phyloP scores from a whole-genome alignment of 805 yeast species.

The Tanozyma kutaoensis region DNA sequence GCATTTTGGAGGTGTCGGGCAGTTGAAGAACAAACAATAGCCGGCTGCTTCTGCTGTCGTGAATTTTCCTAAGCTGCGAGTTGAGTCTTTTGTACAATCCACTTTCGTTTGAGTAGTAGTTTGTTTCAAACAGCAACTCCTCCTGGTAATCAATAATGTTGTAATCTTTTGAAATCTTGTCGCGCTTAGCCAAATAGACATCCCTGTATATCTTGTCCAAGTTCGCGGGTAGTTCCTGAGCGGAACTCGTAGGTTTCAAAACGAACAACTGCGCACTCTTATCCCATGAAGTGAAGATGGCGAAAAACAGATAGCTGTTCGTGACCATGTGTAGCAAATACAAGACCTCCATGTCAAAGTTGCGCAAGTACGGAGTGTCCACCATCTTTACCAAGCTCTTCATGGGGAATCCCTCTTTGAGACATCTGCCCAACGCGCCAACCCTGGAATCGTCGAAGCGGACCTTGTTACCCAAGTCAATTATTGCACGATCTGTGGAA shows the following conservation, averaged over 20 bases:
- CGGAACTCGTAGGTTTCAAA: slow-evolving; percentile 54
- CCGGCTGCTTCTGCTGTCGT: slow-evolving; percentile 49
- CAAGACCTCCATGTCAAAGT: slow-evolving; percentile 42
- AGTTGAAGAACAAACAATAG: slow-evolving; percentile 65
- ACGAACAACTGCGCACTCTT: slow-evolving; percentile 36
- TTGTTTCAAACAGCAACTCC: slow-evolving; percentile 39
- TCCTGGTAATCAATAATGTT: slow-evolving; percentile 40
- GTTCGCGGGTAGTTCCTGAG: slow-evolving; percentile 50
- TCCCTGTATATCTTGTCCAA: slow-evolving; percentile 44
- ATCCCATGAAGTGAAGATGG: slow-evolving; percentile 55
- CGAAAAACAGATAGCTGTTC: slow-evolving; percentile 63
- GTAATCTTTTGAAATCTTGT: slow-evolving; percentile 25
- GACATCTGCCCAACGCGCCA: slow-evolving; percentile 79
- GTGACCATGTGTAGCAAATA: slow-evolving; percentile 59
- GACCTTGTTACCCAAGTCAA: slow-evolving; percentile 67
- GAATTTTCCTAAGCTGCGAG: slow-evolving; percentile 36
- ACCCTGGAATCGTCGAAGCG: slow-evolving; percentile 54
- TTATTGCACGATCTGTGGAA: slow-evolving; percentile 58
- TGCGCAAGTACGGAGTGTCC: slow-evolving; percentile 37
- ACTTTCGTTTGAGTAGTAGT: slow-evolving; percentile 38
- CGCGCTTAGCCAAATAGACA: slow-evolving; percentile 33
- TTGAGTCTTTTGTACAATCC: slow-evolving; percentile 49
- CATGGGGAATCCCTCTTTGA: slow-evolving; percentile 71
- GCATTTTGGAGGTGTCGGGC: slow-evolving; percentile 37
- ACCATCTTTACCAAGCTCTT: slow-evolving; percentile 39